Evolutionary conservation across 2,329 filamentous ascomycete genomes (phyloP).

Genomic region (Verticillium dahliae): DNA sequence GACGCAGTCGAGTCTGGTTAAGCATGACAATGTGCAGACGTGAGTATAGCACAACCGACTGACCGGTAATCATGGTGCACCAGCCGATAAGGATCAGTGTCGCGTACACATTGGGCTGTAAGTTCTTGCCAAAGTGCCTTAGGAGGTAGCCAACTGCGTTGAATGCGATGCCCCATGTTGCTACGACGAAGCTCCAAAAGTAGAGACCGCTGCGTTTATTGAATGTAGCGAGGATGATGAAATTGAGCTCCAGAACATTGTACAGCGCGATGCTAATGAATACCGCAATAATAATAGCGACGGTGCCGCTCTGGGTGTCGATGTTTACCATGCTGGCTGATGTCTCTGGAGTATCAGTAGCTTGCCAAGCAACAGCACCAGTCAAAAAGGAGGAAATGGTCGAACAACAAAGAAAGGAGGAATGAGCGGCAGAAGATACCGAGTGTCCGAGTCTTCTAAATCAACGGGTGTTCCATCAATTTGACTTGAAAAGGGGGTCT

Average conservation of each 20-base stretch:
- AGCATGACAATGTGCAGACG: conserved; percentile 52
- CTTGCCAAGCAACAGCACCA: neutral
- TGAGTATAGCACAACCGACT: conserved; percentile 55
- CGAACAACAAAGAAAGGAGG: neutral
- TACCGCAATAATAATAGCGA: conserved; percentile 12
- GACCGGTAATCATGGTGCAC: conserved; percentile 50
- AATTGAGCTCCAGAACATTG: conserved; percentile 28
- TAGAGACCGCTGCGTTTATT: conserved; percentile 26
- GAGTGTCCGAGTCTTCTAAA: too few relatives aligned
- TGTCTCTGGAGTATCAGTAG: neutral
- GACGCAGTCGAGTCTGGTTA: conserved; percentile 37
- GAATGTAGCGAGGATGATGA: conserved; percentile 28
- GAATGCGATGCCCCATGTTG: conserved; percentile 26
- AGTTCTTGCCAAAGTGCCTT: conserved; percentile 34
- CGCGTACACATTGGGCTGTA: conserved; percentile 17
- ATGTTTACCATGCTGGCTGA: neutral
- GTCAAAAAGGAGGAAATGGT: neutral
- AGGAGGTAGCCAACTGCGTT: conserved; percentile 39
- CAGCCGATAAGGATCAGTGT: conserved; percentile 34
- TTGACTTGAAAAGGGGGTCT: neutral
- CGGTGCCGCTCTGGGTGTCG: neutral
- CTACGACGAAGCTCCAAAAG: conserved; percentile 30
- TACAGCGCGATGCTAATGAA: conserved; percentile 24
- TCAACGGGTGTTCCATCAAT: too few relatives aligned
- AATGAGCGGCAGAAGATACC: neutral